These are phyloP conservation scores for Thinopyrum elongatum DNA, from an alignment of 176 grass and related monocot genomes.

Conservation along the genomic window DNA sequence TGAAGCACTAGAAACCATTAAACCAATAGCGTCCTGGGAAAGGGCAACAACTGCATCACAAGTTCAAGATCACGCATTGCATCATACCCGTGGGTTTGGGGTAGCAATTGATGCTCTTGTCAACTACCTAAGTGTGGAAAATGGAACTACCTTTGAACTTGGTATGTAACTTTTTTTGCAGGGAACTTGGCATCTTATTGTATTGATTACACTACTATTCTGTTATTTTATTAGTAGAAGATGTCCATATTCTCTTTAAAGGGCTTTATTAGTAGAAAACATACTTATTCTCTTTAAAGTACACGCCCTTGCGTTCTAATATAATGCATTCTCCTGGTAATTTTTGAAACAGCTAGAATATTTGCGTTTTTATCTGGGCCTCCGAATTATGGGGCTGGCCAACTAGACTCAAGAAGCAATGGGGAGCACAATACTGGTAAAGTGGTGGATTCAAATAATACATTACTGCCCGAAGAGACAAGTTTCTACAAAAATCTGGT, in stretches of 20 bases:
- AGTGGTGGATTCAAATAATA: slow-evolving; percentile 49
- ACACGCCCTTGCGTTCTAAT: slow-evolving; percentile 6
- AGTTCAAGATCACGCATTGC: slow-evolving; percentile 60
- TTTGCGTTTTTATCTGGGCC: slow-evolving; percentile 91
- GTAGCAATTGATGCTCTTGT: slow-evolving; percentile 66
- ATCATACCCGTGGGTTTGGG: slow-evolving; percentile 78
- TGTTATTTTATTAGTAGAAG: slow-evolving; percentile 24
- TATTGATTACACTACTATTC: slow-evolving; percentile 9
- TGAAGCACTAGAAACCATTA: slow-evolving; percentile 80
- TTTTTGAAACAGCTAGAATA: slow-evolving; percentile 74
- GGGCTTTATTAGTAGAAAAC: slow-evolving; percentile 5
- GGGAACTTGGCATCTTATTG: slow-evolving; percentile 48
- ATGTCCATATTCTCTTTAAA: neutral
- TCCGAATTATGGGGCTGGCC: slow-evolving; percentile 83
- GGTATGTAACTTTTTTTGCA: slow-evolving; percentile 46
- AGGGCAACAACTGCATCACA: slow-evolving; percentile 50
- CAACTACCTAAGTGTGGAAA: slow-evolving; percentile 72
- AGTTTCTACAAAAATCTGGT: slow-evolving; percentile 96
- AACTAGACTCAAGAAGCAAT: slow-evolving; percentile 57
- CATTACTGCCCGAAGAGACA: slow-evolving; percentile 63
- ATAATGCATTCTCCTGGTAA: slow-evolving; percentile 20
- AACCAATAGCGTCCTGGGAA: slow-evolving; percentile 76
- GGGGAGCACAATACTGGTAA: slow-evolving; percentile 64
- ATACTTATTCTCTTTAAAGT: neutral
- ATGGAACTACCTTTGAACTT: slow-evolving; percentile 70